Evolutionary conservation across 2,329 filamentous ascomycete genomes (phyloP), one percentile per base, ranked within the genome.

Genomic region (Penicillium sp.): DNA sequence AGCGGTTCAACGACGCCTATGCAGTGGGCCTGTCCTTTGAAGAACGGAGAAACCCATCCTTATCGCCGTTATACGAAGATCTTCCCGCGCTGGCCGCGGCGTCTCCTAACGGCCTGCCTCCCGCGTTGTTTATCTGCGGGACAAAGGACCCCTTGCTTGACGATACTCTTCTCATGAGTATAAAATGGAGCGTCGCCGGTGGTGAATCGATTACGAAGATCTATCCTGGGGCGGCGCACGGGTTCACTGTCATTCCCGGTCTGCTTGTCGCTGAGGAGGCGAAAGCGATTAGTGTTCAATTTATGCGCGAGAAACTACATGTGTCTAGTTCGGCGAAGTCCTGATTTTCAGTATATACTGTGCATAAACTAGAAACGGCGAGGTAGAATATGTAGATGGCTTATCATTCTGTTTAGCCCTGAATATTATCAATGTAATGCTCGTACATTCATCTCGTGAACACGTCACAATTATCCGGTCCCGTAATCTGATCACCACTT

Each of bases 401-500:
- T 26, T 26, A 26, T 26, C 26, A 26, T 26, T 26, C 26, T 26
- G 26, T 26, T 26, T 26, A 26, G 26, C 26, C 26, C 3, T 26
- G 21, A 26, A 26, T 26, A 26, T 26, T 26, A 26, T 26, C 26
- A 26, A 26, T 4, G 26, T 26, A 26, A 26, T 26, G 3, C 26
- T 26, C 3, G 26, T 26, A 26, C 26, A 26, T 26, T 26, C 26
- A 6, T 26, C 26, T 26, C 26, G 26, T 6, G 26, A 26, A 26
- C 26, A 26, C 26, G 26, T 15, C 11, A 15, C 11, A 5, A 41
- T 13, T 41, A 41, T 13, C 35, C 5, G 26, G 3, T 26, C 26
- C 5, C 3, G 3, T 26, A 6, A 41, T 2, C 15, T 15, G 11
- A 41, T 41, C 35, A 93, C 83, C 91, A 96, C 75, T 93, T 96